Conservation (phyloP, 176 grass and related monocot genomes). For the Carex myosuroides region DNA sequence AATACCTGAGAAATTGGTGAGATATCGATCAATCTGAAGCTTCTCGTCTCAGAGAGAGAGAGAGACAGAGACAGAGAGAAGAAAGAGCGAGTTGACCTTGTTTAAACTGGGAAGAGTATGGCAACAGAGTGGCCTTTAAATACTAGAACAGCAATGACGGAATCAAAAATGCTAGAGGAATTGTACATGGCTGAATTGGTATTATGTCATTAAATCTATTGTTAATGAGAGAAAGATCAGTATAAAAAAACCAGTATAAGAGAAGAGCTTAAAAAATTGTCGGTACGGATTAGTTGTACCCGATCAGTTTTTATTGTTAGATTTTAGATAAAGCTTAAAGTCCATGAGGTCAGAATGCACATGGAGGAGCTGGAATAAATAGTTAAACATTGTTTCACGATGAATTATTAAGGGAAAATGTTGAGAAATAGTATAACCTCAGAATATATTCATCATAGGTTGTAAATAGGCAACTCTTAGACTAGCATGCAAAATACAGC, state of each 20-base stretch:
- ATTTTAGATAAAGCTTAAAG: background rate
- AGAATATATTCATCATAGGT: no score
- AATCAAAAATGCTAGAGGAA: background rate
- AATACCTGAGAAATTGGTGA: background rate
- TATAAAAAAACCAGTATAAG: background rate
- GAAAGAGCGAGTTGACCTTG: background rate
- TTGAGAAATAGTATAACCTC: no score
- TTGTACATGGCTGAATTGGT: background rate
- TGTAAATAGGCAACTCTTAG: no score
- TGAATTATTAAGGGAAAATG: background rate
- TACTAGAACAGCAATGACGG: background rate
- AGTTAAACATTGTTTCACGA: background rate
- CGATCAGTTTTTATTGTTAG: background rate
- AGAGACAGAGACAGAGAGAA: background rate
- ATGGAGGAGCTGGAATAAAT: background rate
- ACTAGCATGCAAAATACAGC: no score
- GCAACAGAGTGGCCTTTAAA: constrained; percentile 9
- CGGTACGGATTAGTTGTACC: background rate
- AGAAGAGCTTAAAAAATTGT: background rate
- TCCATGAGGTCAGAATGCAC: background rate
- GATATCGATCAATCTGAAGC: background rate
- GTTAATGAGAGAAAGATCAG: background rate
- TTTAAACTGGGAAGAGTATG: background rate
- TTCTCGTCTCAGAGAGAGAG: background rate
- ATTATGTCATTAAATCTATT: background rate